A percentile compares a stretch with the other conserved stretches of the same genome.
These are phyloP conservation scores for Umbelopsis sp. DNA, from an alignment of 192 early-diverging fungal genomes.

Conservation along the genomic window DNA sequence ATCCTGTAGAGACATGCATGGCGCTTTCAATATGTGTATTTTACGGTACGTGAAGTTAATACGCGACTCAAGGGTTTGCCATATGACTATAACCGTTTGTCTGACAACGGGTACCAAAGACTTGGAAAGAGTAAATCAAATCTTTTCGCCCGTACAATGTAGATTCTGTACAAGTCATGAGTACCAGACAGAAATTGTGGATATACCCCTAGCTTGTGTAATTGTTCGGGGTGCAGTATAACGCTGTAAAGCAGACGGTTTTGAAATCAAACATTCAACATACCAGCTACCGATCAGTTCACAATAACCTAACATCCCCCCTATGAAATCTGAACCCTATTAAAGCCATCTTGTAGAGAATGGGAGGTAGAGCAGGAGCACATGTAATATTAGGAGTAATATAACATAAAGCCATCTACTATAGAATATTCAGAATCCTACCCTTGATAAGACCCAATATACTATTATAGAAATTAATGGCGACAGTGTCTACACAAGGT, in stretches of 20 bases:
- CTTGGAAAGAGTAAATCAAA: too few species aligned
- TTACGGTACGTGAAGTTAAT: too few species aligned
- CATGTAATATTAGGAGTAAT: background rate
- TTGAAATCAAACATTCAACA: background rate
- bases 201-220: background rate
- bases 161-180: too few species aligned
- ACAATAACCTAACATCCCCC: background rate
- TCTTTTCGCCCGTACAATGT: too few species aligned
- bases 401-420: background rate
- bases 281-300: constrained; percentile 16
- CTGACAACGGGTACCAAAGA: too few species aligned
- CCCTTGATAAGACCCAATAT: background rate
- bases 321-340: background rate
- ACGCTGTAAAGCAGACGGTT: background rate
- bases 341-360: too few species aligned
- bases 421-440: background rate
- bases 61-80: too few species aligned
- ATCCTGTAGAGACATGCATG: too few species aligned
- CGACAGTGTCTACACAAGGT: background rate
- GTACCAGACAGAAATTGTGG: background rate
- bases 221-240: background rate
- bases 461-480: background rate
- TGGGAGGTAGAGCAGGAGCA: background rate
- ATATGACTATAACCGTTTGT: too few species aligned
- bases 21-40: too few species aligned